Evolutionary conservation across 768 basidiomycete genomes (phyloP), one percentile per base, ranked within the genome.

Genomic region (Naganishia kalamii): DNA sequence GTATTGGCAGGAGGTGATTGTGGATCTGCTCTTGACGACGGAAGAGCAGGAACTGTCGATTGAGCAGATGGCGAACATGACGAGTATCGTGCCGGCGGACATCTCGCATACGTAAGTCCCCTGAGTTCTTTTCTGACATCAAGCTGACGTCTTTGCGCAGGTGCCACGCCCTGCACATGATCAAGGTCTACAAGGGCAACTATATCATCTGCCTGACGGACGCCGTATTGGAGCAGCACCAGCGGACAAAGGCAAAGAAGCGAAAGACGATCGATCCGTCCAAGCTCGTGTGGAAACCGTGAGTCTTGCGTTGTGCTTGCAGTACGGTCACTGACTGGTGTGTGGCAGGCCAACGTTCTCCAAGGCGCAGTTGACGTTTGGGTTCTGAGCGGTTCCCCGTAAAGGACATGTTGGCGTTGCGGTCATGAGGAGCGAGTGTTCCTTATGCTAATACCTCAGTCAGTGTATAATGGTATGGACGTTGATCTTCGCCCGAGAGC

Each of bases 1-100:
- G 37, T 99, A 93, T 74, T 99, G 96, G 96, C 88, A 89, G 54
- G 93, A 97, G 78, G 89, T 88, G 54, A 98, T 97, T 72, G 87
- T 98, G 72, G 92, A 97, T 65, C 81, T 92, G 32, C 80, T 99
- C 48, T 79, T 94, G 67, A 67, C 70, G 27, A 84, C 87, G 60
- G 88, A 89, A 60, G 83, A 83, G 43, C 54, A 57, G 21, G 89
- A 91, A 71, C 81, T 98, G 62, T 90, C 88, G 76, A 88, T 99
- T 70, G 96, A 99, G 72, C 96, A 98, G 73, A 93, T 99, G 70
- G 93, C 96, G 10, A 89, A 93, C 79, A 88, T 86, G 80, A 98
- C 94, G 3, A 84, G 90, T 17, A 93, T 99, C 77, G 92, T 91
- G 4, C 92, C 94, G 71, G 86, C 88, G 32, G 96, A 99, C 77